phyloP scores from a whole-genome alignment of 2,329 filamentous ascomycete species.

The Botrytis byssoidea region DNA sequence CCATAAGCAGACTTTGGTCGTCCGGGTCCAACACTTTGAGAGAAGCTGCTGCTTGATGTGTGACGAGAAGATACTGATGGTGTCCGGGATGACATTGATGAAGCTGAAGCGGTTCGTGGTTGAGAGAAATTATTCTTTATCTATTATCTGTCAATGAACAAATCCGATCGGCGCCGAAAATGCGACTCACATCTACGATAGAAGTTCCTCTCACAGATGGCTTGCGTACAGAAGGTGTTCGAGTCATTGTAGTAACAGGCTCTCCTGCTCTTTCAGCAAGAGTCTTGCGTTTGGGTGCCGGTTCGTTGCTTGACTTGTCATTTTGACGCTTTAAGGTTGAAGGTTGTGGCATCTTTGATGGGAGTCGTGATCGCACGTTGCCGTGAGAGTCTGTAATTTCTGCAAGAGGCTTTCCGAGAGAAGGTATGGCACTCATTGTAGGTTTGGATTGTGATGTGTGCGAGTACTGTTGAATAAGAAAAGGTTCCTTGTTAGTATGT shows the following conservation, averaged over 20 bases:
- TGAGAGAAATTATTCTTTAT: constrained; percentile 12
- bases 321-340: constrained; percentile 51
- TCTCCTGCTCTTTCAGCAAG: constrained; percentile 56
- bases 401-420: constrained; percentile 43
- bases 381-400: constrained; percentile 61
- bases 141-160: background rate
- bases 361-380: constrained; percentile 52
- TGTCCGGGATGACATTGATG: constrained; percentile 44
- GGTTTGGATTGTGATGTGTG: constrained; percentile 34
- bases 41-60: constrained; percentile 50
- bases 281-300: constrained; percentile 61
- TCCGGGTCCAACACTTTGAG: constrained; percentile 56
- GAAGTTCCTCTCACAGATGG: constrained; percentile 38
- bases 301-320: constrained; percentile 41
- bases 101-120: constrained; percentile 36
- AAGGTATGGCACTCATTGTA: constrained; percentile 32
- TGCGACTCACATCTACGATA: constrained; percentile 31
- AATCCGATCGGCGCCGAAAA: background rate
- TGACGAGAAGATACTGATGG: constrained; percentile 45
- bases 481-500: constrained; percentile 20
- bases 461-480: constrained; percentile 27
- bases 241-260: constrained; percentile 42
- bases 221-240: constrained; percentile 45
- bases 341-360: constrained; percentile 45
- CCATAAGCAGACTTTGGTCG: constrained; percentile 47